Evolutionary conservation across 106 monocot genomes (phyloP).

Genomic region (Phalaenopsis equestris): DNA sequence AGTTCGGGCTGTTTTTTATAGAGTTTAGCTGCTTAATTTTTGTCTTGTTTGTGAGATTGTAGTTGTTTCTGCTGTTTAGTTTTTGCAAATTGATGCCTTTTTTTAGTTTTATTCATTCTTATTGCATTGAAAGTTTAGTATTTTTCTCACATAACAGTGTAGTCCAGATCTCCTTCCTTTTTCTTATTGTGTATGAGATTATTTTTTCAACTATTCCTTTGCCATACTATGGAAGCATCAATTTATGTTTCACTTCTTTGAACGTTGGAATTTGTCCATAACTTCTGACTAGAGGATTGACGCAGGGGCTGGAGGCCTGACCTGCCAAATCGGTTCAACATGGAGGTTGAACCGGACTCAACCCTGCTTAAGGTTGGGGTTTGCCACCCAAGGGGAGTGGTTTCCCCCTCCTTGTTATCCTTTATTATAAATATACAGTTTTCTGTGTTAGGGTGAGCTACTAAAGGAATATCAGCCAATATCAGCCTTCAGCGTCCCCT

Average conservation of each 20-base stretch:
- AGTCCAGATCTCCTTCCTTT: neutral
- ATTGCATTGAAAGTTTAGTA: neutral
- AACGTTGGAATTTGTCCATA: neutral
- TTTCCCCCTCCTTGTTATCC: too few species aligned
- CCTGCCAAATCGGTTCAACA: too few species aligned
- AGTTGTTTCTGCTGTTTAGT: neutral
- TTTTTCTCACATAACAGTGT: neutral
- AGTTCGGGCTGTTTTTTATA: neutral
- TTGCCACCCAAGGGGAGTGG: too few species aligned
- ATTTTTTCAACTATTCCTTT: neutral
- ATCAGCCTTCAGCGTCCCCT: too few species aligned
- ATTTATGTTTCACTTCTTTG: neutral
- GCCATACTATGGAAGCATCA: neutral
- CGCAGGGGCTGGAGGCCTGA: too few species aligned
- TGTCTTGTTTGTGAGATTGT: neutral
- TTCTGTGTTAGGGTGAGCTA: too few species aligned
- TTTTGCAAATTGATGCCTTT: neutral
- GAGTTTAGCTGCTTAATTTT: neutral
- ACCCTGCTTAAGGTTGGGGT: too few species aligned
- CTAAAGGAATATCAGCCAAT: too few species aligned
- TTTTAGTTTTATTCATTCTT: neutral
- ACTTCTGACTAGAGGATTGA: neutral
- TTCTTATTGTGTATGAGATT: neutral
- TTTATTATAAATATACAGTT: too few species aligned
- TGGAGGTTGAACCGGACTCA: too few species aligned